Base-by-base conservation (phyloP, 805 yeast species). In the Yamadazyma nakazawae region DNA sequence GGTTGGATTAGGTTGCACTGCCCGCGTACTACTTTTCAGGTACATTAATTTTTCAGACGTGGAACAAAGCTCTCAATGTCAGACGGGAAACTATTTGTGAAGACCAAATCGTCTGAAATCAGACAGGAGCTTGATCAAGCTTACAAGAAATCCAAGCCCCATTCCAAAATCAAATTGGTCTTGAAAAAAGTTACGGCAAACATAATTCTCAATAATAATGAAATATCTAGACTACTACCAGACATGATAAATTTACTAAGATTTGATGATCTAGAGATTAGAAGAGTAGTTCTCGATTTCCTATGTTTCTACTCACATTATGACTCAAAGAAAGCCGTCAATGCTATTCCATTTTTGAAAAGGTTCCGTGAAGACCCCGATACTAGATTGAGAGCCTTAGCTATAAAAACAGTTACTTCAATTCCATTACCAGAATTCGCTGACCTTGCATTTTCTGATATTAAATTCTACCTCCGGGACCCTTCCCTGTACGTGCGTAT, bases 161-260 rank as follows among this genome's bases (percentile, higher is more conserved):
- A 64, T 30, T 54, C 55, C 24, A 61, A 71, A 31, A 58, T 72
- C 51, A 67, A 64, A 51, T 48, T 61, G 26, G 66, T 70, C 5
- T 56, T 92, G 57, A 84, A 83, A 62, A 86, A 85, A 57, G 77
- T 89, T 24, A 74, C 91, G 7, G 92, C 96, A 37, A 91, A 90
- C 63, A 76, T 89, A 64, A 84, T 95, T 5, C 74, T 89, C 65
- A 89, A 90, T 42, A 88, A 88, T 62, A 76, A 76, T 46, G 97
- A 92, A 59, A 80, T 90, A 79, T 72, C 81, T 10, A 62, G 67
- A 16, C 61, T 92, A 45, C 78, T 84, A 57, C 82, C 83, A 1
- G 95, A 88, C 43, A 76, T 88, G 6, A 49, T 80, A 6, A 59
- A 62, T 31, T 64, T 83, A n/a, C 68, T 85, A 57, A 70, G 72